phyloP scores from a whole-genome alignment of 305 asterid species.

The Striga hermonthica region DNA sequence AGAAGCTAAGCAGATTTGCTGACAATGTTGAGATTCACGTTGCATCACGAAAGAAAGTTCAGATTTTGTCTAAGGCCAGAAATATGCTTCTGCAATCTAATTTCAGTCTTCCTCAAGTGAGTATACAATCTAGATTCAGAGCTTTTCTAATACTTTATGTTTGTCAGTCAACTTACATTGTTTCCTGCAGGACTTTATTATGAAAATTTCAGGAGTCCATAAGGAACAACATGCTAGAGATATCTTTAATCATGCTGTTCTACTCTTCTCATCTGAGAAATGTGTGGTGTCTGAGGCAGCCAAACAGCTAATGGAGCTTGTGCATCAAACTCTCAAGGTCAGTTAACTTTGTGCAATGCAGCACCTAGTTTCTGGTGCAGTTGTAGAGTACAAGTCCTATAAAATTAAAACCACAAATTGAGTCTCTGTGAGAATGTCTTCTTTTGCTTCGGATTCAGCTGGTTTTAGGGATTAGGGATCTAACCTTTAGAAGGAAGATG shows the following conservation, averaged over 20 bases:
- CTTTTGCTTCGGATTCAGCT: too few species aligned
- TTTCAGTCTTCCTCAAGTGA: constrained; percentile 76
- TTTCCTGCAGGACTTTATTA: constrained; percentile 42
- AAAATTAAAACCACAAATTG: not conserved
- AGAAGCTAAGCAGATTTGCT: constrained; percentile 71
- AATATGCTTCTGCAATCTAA: constrained; percentile 62
- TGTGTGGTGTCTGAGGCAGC: constrained; percentile 80
- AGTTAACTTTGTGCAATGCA: constrained; percentile 29
- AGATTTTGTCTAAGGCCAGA: constrained; percentile 86
- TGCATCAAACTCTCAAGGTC: constrained; percentile 82
- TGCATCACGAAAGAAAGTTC: constrained; percentile 80
- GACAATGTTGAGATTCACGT: constrained; percentile 93
- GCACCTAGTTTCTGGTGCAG: constrained; percentile 16
- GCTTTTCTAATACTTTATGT: not conserved
- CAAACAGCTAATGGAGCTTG: constrained; percentile 71
- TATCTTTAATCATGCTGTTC: constrained; percentile 42
- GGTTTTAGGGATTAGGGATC: too few species aligned
- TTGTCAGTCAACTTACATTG: constrained; percentile 16
- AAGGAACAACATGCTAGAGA: constrained; percentile 41
- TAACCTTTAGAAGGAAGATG: too few species aligned
- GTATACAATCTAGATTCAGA: constrained; percentile 32
- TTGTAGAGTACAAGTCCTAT: not conserved
- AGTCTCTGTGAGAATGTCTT: not conserved
- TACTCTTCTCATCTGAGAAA: constrained; percentile 79
- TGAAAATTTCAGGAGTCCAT: constrained; percentile 36